These are phyloP conservation scores for Cadophora luteo-olivacea DNA, from an alignment of 2,329 filamentous ascomycete species.

Conservation along the genomic window DNA sequence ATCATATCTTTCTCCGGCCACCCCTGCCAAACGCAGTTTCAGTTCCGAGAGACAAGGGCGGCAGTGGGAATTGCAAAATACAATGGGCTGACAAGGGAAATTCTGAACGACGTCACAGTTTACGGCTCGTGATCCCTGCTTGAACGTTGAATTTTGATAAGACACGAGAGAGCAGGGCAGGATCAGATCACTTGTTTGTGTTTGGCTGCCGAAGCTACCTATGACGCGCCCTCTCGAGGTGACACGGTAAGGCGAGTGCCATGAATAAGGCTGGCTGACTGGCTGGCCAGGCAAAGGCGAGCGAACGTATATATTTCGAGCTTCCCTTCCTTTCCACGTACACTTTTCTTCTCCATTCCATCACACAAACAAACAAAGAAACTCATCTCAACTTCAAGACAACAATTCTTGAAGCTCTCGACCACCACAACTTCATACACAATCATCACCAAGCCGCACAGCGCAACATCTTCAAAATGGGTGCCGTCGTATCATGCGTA, in stretches of 20 bases:
- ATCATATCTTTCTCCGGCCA: not conserved
- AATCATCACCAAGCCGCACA: constrained; percentile 28
- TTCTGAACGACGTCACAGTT: constrained; percentile 13
- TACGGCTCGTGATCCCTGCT: constrained; percentile 2
- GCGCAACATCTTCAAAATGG: constrained; percentile 43
- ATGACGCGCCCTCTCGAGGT: constrained; percentile 18
- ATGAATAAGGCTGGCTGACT: constrained; percentile 1
- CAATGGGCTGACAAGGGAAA: constrained; percentile 8
- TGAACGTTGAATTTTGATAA: constrained; percentile 1
- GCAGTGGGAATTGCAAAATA: not conserved
- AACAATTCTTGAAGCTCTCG: constrained; percentile 25
- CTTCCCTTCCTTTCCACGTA: not conserved
- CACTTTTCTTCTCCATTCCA: not conserved
- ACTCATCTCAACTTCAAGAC: constrained; percentile 21
- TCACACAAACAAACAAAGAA: constrained; percentile 23
- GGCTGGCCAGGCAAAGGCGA: constrained; percentile 7
- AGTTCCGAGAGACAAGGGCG: constrained; percentile 1
- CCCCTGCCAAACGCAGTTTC: not conserved
- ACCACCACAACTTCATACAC: constrained; percentile 21
- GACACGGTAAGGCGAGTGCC: constrained; percentile 13
- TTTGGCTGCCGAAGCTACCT: not conserved
- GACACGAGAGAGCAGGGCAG: not conserved
- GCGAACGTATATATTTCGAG: constrained; percentile 16
- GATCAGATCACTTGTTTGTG: constrained; percentile 1
- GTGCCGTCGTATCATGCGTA: constrained; percentile 47